A percentile compares a stretch with the other conserved stretches of the same genome.
These are phyloP conservation scores for Neurospora africana DNA, from an alignment of 495 filamentous ascomycete species.

Conservation along the genomic window DNA sequence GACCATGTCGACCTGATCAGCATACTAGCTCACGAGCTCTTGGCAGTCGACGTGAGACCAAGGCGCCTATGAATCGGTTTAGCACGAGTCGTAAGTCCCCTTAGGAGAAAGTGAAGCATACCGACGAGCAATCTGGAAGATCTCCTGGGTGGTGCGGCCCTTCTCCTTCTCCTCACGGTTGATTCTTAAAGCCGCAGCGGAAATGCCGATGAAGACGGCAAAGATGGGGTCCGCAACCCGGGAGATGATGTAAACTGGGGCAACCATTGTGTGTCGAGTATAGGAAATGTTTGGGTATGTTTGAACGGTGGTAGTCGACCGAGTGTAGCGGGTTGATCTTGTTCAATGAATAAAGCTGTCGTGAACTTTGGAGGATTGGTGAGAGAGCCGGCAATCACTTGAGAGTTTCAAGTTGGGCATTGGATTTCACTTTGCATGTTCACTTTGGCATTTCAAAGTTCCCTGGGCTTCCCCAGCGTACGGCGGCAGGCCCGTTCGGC, in stretches of 20 bases:
- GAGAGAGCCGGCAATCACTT: neutral
- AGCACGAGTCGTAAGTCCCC: neutral
- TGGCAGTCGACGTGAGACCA: conserved; percentile 8
- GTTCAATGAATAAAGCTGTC: neutral
- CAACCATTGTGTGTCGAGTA: conserved; percentile 28
- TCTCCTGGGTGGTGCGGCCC: conserved; percentile 43
- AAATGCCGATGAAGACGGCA: conserved; percentile 63
- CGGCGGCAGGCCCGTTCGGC: neutral
- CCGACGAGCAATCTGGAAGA: conserved; percentile 37
- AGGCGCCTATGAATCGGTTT: conserved; percentile 13
- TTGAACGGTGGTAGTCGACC: neutral
- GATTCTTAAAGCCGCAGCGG: conserved; percentile 57
- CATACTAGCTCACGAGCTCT: conserved; percentile 9
- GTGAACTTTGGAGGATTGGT: neutral
- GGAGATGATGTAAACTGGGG: conserved; percentile 45
- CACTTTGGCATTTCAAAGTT: neutral
- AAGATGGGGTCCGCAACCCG: conserved; percentile 80
- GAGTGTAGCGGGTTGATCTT: neutral
- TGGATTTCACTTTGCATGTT: neutral
- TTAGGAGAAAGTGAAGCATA: conserved; percentile 15
- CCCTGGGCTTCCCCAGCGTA: neutral
- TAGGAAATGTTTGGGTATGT: neutral
- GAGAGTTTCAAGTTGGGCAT: neutral
- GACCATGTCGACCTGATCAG: neutral
- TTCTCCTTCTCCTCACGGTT: conserved; percentile 74